These are phyloP conservation scores for Annulohypoxylon stygium DNA, from an alignment of 495 filamentous ascomycete genomes.

Conservation along the genomic window DNA sequence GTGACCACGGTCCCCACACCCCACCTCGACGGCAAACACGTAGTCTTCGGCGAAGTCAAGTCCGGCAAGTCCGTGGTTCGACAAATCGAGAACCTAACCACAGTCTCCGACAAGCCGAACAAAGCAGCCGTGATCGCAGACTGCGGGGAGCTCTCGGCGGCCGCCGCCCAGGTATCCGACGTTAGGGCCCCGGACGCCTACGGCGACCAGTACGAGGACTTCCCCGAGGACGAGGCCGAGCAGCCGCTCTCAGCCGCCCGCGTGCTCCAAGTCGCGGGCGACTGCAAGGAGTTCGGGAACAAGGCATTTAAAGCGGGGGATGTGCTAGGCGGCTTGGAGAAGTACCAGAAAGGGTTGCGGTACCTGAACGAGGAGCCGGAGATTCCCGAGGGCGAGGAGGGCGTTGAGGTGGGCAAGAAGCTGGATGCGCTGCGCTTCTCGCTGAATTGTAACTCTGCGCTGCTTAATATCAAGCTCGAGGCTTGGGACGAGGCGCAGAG, in stretches of 20 bases:
- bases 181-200: constrained; percentile 79
- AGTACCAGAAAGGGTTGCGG: constrained; percentile 97
- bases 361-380: constrained; percentile 92
- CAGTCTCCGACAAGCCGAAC: constrained; percentile 81
- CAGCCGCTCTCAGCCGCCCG: constrained; percentile 69
- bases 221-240: constrained; percentile 80
- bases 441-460: constrained; percentile 81
- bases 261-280: constrained; percentile 82
- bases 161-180: constrained; percentile 71
- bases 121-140: constrained; percentile 80
- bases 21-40: constrained; percentile 96
- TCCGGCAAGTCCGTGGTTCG: constrained; percentile 91
- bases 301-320: constrained; percentile 87
- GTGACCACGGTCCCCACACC: constrained; percentile 93
- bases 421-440: constrained; percentile 80
- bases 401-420: constrained; percentile 73
- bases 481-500: constrained; percentile 75
- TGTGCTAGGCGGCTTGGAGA: constrained; percentile 78
- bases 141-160: constrained; percentile 85
- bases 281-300: constrained; percentile 93
- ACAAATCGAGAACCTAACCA: constrained; percentile 89
- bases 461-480: constrained; percentile 84
- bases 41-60: constrained; percentile 97
- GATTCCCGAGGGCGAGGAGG: constrained; percentile 74
- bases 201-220: constrained; percentile 96